Base-by-base conservation (phyloP, 192 early-diverging fungal species). In the Linnemannia exigua region DNA sequence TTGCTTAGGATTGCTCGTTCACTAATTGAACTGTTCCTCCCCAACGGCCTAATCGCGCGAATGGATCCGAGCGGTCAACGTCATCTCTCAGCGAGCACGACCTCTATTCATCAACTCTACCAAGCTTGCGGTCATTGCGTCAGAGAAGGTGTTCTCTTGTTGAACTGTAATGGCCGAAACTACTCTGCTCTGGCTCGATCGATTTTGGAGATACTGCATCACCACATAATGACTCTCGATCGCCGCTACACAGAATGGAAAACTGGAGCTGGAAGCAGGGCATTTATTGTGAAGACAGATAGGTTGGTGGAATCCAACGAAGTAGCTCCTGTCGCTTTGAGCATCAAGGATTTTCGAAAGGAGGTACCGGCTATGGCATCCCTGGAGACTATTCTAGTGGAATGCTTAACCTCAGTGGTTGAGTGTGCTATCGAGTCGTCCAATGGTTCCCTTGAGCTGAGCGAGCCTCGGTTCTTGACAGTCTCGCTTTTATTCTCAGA, bases 101-200 rank as follows among this genome's bases (percentile, higher is more conserved):
- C 74, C 14, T 41, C 74, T 28, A 73, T 86, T 28, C 12, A 72
- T 14, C 77, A 68, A 33, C 52, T 86, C 0, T 86, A 80, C 33
- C 77, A 86, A 58, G 84, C 67, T 1, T 86, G 84, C 70, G 50
- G 78, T 19, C 69, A 80, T 33, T 72, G 78, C 51, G 47, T 86
- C 35, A 35, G 70, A 22, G 35, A 77, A 9, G 37, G 47, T 5
- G n/a, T 86, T 25, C 75, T 68, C 0, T 28, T 70, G 9, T 48
- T 73, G 33, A 76, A 44, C 35, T 48, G 28, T 0, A 61, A 72
- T 19, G 15, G 6, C 5, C 67, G 74, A 16, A 28, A 61, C 5
- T 19, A 76, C 8, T 48, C 74, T 31, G 19, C 37, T 6, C 20
- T 86, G 22, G 75, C 70, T 2, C 28, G 35, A 36, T 75, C 71